A percentile compares a stretch with the other conserved stretches of the same genome.
These are phyloP conservation scores for Fusarium sp. DNA, from an alignment of 2,329 filamentous ascomycete species.

Conservation along the genomic window DNA sequence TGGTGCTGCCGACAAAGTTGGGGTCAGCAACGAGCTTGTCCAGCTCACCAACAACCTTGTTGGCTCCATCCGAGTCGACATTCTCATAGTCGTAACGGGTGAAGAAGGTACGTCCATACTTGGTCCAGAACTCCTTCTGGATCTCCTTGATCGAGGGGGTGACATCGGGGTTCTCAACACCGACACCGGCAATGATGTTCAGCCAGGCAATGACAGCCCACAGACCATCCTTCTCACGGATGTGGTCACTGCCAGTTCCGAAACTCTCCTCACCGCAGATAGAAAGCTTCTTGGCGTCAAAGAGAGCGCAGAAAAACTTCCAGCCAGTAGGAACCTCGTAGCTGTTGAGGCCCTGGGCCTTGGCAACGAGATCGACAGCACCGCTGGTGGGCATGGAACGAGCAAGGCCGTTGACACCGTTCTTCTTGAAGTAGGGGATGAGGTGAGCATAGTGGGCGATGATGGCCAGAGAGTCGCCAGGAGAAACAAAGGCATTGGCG, in stretches of 20 bases:
- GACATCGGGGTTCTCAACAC: slow-evolving; percentile 81
- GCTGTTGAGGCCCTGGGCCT: slow-evolving; percentile 89
- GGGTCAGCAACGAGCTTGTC: slow-evolving; percentile 80
- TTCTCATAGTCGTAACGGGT: slow-evolving; percentile 99
- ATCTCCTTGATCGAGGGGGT: slow-evolving; percentile 95
- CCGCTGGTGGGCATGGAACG: slow-evolving; percentile 98
- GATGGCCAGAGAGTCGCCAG: slow-evolving; percentile 96
- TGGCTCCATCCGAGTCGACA: slow-evolving; percentile 89
- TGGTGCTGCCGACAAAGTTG: slow-evolving; percentile 83
- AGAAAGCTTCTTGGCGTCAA: slow-evolving; percentile 94
- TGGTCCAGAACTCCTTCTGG: slow-evolving; percentile 96
- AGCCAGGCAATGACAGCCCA: slow-evolving; percentile 98
- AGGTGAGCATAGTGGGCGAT: slow-evolving; percentile 97
- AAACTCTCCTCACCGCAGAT: slow-evolving; percentile 99
- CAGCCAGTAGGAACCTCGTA: slow-evolving; percentile 99
- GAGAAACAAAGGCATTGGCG: slow-evolving; percentile 94
- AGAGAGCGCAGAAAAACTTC: slow-evolving; percentile 99
- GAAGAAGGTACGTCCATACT: slow-evolving; percentile 98
- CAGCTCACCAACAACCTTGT: slow-evolving; percentile 88
- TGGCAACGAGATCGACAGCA: slow-evolving; percentile 94
- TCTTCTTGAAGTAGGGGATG: slow-evolving; percentile 98
- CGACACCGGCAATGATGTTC: slow-evolving; percentile 97
- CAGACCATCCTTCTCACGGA: slow-evolving; percentile 98
- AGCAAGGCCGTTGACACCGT: slow-evolving; percentile 94
- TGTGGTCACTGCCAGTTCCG: slow-evolving; percentile 97